Evolutionary conservation across 2,329 filamentous ascomycete species (phyloP).

Genomic region (Colletotrichum chrysophilum): DNA sequence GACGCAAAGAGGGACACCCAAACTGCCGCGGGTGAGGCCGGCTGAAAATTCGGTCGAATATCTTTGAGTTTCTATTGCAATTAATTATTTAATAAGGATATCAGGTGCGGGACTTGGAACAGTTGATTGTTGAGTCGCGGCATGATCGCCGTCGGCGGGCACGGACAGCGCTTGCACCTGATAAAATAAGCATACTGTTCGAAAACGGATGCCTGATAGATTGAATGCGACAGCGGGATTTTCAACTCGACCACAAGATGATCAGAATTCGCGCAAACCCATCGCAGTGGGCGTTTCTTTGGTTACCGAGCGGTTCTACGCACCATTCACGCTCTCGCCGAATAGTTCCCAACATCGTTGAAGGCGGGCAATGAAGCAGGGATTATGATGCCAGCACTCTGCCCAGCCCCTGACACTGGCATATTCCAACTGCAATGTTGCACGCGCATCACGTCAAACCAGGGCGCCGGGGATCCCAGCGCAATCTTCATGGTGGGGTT

Average conservation of each 20-base stretch:
- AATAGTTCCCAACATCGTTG: not conserved
- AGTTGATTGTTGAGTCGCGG: not conserved
- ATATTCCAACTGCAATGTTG: not conserved
- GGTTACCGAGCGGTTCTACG: not conserved
- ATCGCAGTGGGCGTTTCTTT: not conserved
- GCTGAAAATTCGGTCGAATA: not conserved
- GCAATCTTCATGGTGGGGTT: not conserved
- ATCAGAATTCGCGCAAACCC: not conserved
- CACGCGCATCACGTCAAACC: not conserved
- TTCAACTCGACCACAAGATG: not conserved
- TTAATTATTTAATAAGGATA: not conserved
- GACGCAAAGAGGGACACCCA: not conserved
- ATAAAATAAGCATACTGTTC: not conserved
- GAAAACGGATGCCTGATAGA: not conserved
- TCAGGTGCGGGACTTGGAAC: not conserved
- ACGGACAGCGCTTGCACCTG: not conserved
- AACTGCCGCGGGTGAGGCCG: not conserved
- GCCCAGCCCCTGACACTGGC: not conserved
- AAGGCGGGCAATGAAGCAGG: not conserved
- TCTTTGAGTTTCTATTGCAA: not conserved
- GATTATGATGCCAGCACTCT: not conserved
- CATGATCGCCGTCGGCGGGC: not conserved
- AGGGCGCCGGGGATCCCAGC: not conserved
- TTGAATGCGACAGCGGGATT: not conserved
- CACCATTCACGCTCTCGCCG: not conserved